A percentile compares a stretch with the other conserved stretches of the same genome.
These are phyloP conservation scores for Lanmaoa rubissima DNA, from an alignment of 768 basidiomycete genomes.

Conservation along the genomic window DNA sequence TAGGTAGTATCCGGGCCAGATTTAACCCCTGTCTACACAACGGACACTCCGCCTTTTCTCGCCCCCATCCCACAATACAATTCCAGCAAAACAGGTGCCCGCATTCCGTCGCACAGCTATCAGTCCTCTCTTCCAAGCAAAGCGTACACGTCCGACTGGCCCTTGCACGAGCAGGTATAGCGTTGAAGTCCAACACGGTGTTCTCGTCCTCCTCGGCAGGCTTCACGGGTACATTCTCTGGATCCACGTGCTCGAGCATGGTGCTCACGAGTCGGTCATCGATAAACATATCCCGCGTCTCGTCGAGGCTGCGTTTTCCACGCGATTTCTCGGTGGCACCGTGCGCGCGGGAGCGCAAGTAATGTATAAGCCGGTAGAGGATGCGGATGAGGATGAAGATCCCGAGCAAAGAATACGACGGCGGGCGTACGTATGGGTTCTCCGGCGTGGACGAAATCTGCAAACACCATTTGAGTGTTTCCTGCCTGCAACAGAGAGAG, in stretches of 20 bases:
- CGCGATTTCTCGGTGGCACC: slow-evolving; percentile 29
- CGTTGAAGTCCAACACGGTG: slow-evolving; percentile 59
- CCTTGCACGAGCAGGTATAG: slow-evolving; percentile 51
- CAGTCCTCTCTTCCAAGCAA: slow-evolving; percentile 81
- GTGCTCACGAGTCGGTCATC: slow-evolving; percentile 61
- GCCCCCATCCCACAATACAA: slow-evolving; percentile 85
- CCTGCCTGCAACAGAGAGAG: not conserved
- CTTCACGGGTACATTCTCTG: slow-evolving; percentile 51
- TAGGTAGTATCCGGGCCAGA: slow-evolving; percentile 67
- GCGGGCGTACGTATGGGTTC: slow-evolving; percentile 69
- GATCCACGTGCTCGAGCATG: slow-evolving; percentile 49
- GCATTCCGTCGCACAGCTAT: slow-evolving; percentile 82
- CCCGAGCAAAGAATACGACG: slow-evolving; percentile 86
- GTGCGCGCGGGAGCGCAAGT: slow-evolving; percentile 37
- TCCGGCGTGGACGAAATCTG: slow-evolving; percentile 75
- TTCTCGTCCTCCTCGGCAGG: slow-evolving; percentile 69
- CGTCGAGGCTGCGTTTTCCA: slow-evolving; percentile 33
- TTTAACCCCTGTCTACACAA: slow-evolving; percentile 77
- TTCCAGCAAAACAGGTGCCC: slow-evolving; percentile 91
- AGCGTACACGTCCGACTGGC: slow-evolving; percentile 74
- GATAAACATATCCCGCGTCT: slow-evolving; percentile 43
- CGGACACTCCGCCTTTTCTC: slow-evolving; percentile 89
- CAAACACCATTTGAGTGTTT: slow-evolving; percentile 7
- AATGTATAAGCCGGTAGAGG: slow-evolving; percentile 54
- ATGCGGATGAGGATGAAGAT: slow-evolving; percentile 66